Conservation (phyloP, 2,329 filamentous ascomycete species). For the Pseudodiploospora longispora region DNA sequence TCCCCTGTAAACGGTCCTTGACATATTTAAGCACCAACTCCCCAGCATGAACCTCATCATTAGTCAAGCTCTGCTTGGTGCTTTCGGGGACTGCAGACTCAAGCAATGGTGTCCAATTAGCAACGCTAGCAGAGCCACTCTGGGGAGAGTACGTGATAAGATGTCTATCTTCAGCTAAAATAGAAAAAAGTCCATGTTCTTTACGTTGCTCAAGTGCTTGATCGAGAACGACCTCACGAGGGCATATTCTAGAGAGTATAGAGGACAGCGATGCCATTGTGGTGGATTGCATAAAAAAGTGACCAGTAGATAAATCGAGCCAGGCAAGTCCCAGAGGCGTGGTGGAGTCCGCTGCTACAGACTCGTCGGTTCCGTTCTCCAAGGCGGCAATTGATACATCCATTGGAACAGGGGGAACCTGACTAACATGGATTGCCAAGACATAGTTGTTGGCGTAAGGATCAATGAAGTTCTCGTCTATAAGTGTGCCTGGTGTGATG, state of each 20-base stretch:
- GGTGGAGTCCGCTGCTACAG: neutral
- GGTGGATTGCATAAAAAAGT: slow-evolving; percentile 79
- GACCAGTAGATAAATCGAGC: slow-evolving; percentile 90
- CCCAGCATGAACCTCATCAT: slow-evolving; percentile 66
- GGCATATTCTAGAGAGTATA: slow-evolving; percentile 71
- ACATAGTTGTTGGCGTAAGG: slow-evolving; percentile 91
- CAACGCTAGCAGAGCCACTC: slow-evolving; percentile 38
- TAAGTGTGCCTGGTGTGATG: slow-evolving; percentile 88
- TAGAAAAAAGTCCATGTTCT: slow-evolving; percentile 53
- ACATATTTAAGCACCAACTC: slow-evolving; percentile 81
- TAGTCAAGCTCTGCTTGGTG: slow-evolving; percentile 49
- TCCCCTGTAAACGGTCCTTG: slow-evolving; percentile 65
- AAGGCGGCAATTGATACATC: neutral
- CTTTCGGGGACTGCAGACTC: slow-evolving; percentile 59
- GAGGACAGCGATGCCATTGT: slow-evolving; percentile 67
- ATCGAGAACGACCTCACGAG: slow-evolving; percentile 77
- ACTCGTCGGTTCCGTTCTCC: neutral
- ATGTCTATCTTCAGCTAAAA: slow-evolving; percentile 68
- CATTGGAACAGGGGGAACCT: neutral
- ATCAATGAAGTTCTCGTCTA: slow-evolving; percentile 97
- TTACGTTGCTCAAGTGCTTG: slow-evolving; percentile 49
- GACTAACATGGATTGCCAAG: slow-evolving; percentile 61
- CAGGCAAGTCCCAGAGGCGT: slow-evolving; percentile 69
- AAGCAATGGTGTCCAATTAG: slow-evolving; percentile 68
- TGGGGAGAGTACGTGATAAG: slow-evolving; percentile 63